These are phyloP conservation scores for Talaromyces islandicus DNA, from an alignment of 2,329 filamentous ascomycete species.

Conservation along the genomic window DNA sequence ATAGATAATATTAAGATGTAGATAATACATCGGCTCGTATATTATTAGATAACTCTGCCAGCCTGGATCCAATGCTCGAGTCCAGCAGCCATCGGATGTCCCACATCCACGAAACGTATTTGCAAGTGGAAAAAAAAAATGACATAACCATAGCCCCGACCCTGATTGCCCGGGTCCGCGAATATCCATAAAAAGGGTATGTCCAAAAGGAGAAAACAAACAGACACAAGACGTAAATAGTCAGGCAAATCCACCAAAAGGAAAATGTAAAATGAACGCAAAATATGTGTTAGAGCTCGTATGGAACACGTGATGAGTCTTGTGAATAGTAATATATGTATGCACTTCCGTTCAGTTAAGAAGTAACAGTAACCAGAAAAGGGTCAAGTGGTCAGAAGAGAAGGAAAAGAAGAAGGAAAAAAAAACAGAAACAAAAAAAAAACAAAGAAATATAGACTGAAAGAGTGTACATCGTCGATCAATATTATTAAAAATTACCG, in stretches of 20 bases:
- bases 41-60: neutral
- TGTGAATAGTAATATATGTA: constrained; percentile 2
- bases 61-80: neutral
- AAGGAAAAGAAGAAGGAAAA: no score
- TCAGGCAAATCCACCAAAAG: neutral
- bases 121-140: neutral
- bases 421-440: no score
- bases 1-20: neutral
- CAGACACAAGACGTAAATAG: neutral
- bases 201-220: neutral
- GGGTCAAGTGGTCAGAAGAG: neutral
- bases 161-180: neutral
- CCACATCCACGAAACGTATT: neutral
- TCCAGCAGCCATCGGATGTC: neutral
- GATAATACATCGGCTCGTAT: neutral
- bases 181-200: neutral
- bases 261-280: neutral
- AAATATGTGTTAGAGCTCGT: constrained; percentile 7
- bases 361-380: neutral
- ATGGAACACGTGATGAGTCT: constrained; percentile 8
- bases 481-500: constrained; percentile 9
- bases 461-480: neutral
- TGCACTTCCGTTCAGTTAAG: constrained; percentile 6
- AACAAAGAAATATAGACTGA: no score
- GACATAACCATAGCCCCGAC: neutral